phyloP scores from a whole-genome alignment of 2,329 filamentous ascomycete genomes.

The Sporothrix luriei region DNA sequence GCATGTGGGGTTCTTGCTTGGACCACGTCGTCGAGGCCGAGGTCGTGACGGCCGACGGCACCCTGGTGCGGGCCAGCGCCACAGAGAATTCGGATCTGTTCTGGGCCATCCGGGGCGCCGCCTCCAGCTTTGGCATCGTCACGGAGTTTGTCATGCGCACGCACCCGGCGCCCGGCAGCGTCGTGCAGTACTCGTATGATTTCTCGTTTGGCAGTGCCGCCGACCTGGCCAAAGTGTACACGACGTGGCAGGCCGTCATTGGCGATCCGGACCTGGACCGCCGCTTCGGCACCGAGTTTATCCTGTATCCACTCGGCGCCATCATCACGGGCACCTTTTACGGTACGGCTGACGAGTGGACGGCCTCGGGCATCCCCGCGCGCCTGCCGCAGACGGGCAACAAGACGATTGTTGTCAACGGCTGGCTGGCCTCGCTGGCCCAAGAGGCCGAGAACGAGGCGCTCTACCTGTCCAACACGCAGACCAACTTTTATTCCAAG shows the following conservation, averaged over 20 bases:
- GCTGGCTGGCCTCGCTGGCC: constrained; percentile 64
- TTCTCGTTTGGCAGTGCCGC: constrained; percentile 53
- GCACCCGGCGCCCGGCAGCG: constrained; percentile 56
- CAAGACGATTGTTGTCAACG: constrained; percentile 54
- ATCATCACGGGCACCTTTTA: constrained; percentile 64
- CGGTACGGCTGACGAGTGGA: constrained; percentile 59
- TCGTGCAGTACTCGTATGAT: constrained; percentile 62
- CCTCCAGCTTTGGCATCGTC: constrained; percentile 59
- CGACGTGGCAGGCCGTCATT: constrained; percentile 61
- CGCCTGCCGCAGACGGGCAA: constrained; percentile 49
- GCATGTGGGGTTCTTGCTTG: constrained; percentile 61
- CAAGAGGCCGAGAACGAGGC: constrained; percentile 55
- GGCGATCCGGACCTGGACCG: constrained; percentile 58
- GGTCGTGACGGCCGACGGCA: constrained; percentile 60
- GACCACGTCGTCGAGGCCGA: constrained; percentile 60
- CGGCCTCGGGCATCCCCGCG: constrained; percentile 52
- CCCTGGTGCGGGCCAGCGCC: constrained; percentile 52
- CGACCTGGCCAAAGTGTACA: constrained; percentile 54
- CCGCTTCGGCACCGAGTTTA: constrained; percentile 61
- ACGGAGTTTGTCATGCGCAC: constrained; percentile 61
- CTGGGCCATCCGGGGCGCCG: constrained; percentile 58
- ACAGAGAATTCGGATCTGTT: constrained; percentile 57
- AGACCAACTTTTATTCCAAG: constrained; percentile 59
- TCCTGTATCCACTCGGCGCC: constrained; percentile 56
- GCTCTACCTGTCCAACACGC: constrained; percentile 52